phyloP scores from a whole-genome alignment of 768 basidiomycete genomes.

The Lactarius sanguifluus region DNA sequence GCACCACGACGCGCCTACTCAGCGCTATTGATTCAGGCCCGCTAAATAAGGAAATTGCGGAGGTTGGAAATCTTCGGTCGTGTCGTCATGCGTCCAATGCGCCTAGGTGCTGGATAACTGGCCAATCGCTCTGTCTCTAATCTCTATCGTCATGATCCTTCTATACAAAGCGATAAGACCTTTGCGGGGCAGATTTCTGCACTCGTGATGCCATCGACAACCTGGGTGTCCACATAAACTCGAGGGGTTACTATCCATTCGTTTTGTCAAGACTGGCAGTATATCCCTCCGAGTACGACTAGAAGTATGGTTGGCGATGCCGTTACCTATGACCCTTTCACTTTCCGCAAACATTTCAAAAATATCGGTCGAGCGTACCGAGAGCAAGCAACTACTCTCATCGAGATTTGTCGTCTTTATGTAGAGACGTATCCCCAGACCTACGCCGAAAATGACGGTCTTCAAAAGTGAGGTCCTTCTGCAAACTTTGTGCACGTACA shows the following conservation, averaged over 20 bases:
- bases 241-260: not conserved
- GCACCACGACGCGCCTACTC: not conserved
- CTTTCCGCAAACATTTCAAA: not conserved
- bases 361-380: slow-evolving; percentile 5
- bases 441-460: not conserved
- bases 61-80: not conserved
- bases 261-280: not conserved
- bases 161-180: not conserved
- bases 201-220: not conserved
- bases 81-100: not conserved
- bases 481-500: not conserved
- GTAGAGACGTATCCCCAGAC: not conserved
- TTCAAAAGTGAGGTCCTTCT: not conserved
- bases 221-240: not conserved
- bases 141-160: not conserved
- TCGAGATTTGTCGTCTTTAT: slow-evolving; percentile 4
- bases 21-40: not conserved
- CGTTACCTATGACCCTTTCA: not conserved
- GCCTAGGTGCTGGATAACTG: not conserved
- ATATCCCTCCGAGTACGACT: not conserved
- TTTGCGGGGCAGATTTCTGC: not conserved
- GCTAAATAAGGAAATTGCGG: slow-evolving; percentile 1
- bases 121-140: not conserved
- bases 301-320: not conserved
- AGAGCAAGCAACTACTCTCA: slow-evolving; percentile 3